Evolutionary conservation across 495 filamentous ascomycete species (phyloP), one percentile per base, ranked within the genome.

Genomic region (Hypoxylon intermedium): DNA sequence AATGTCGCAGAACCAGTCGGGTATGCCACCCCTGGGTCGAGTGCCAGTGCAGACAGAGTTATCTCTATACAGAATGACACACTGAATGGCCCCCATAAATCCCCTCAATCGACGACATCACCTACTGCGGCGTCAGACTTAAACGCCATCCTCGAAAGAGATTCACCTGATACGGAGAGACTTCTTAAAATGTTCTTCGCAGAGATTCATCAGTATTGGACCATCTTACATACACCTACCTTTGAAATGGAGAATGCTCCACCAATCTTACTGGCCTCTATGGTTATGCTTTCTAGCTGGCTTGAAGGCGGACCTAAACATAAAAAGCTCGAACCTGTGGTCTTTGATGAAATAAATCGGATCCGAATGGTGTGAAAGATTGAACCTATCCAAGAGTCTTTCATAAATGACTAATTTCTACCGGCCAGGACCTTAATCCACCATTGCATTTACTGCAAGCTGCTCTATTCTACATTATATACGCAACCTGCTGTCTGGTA

Each of bases 281-380:
- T 74, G 54, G 30, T 67, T n/a, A 59, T 71, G 55, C 50, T 74
- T 18, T 59, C 68, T 7, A 69, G 67, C 44, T 74, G 72, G 72
- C 49, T 70, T 9, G 50, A 69, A 16, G 50, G 37, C 3, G 56
- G 63, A 9, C 12, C 36, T 9, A 63, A 71, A 40, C 68, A 72
- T 33, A 41, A 43, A 12, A 53, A 51, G 6, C 58, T 74, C 26
- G 65, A 60, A 6, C 63, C 70, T 13, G 13, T 58, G 9, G 52
- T 74, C 6, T 67, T 69, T 20, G 58, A 69, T 18, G 63, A 64
- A 31, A 54, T 72, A 9, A 61, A 18, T 12, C 30, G 28, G 44
- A 47, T 56, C 18, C 50, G 60, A 51, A 61, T 60, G 46, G 62
- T 64, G 37, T 16, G 66, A 18, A 45, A 30, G 2, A 11, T 9